Evolutionary conservation across 1,284 basidiomycete species (phyloP).

Genomic region (Fistulinella staudtii): DNA sequence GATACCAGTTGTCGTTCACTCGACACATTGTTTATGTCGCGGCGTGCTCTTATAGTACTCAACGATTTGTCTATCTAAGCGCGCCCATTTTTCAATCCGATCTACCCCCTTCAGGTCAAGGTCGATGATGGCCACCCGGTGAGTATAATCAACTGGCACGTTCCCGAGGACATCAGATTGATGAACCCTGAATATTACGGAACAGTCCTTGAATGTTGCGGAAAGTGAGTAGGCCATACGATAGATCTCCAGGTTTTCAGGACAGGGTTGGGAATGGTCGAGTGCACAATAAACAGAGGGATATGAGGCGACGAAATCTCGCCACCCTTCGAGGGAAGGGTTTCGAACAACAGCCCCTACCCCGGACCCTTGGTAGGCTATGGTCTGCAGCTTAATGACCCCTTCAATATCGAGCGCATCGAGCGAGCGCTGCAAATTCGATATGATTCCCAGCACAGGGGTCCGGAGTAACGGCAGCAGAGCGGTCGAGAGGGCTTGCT

Average conservation of each 20-base stretch:
- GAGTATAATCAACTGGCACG: conserved; percentile 13
- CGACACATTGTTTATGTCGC: conserved; percentile 40
- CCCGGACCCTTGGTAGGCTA: conserved; percentile 10
- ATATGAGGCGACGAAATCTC: conserved; percentile 55
- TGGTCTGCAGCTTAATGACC: conserved; percentile 34
- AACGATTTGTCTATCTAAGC: conserved; percentile 71
- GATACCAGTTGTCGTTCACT: too few species aligned
- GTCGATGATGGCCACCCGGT: conserved; percentile 72
- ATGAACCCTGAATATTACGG: conserved; percentile 66
- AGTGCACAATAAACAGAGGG: conserved; percentile 32
- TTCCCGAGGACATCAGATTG: conserved; percentile 8
- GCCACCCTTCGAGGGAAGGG: conserved; percentile 57
- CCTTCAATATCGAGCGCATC: conserved; percentile 85
- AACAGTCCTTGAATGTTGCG: conserved; percentile 97
- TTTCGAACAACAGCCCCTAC: conserved; percentile 28
- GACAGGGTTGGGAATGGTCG: conserved; percentile 38
- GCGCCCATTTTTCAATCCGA: conserved; percentile 68
- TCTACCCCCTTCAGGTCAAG: conserved; percentile 77
- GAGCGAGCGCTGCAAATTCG: conserved; percentile 69
- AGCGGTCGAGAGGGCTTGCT: conserved; percentile 42
- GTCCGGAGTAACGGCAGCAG: conserved; percentile 51
- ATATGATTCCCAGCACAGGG: conserved; percentile 55
- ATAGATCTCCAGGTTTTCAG: conserved; percentile 52
- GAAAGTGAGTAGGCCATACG: conserved; percentile 78
- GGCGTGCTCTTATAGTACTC: conserved; percentile 37